Conservation (phyloP, 1,284 basidiomycete genomes). For the Cutaneotrichosporon arboriforme region DNA sequence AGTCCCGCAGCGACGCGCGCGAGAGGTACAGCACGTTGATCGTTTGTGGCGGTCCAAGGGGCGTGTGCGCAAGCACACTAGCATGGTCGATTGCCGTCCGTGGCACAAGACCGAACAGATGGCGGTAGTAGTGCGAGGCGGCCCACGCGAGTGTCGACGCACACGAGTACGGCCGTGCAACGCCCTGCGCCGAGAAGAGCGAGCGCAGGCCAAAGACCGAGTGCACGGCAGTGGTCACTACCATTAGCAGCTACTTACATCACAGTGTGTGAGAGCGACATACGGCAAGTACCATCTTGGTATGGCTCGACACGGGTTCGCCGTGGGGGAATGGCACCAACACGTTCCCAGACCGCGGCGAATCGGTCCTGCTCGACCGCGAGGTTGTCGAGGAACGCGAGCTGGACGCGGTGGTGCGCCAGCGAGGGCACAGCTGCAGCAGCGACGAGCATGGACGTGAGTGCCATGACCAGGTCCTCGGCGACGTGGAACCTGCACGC, state of each 20-base stretch:
- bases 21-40: slow-evolving; percentile 44
- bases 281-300: slow-evolving; percentile 32
- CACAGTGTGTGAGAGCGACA: slow-evolving; percentile 9
- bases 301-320: slow-evolving; percentile 39
- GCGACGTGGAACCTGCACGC: slow-evolving; percentile 45
- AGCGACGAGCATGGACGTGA: slow-evolving; percentile 34
- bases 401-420: slow-evolving; percentile 28
- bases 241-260: neutral
- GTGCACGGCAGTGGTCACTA: slow-evolving; percentile 41
- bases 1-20: slow-evolving; percentile 30
- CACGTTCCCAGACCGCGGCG: slow-evolving; percentile 39
- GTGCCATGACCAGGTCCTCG: slow-evolving; percentile 43
- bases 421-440: slow-evolving; percentile 22
- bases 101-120: slow-evolving; percentile 30
- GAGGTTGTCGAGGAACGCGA: slow-evolving; percentile 39
- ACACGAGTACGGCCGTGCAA: slow-evolving; percentile 26
- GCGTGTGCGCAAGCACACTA: too few species aligned
- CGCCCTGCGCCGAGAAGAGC: slow-evolving; percentile 37
- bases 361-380: slow-evolving; percentile 39
- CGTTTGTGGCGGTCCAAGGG: slow-evolving; percentile 4
- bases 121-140: slow-evolving; percentile 40
- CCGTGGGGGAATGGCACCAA: slow-evolving; percentile 42
- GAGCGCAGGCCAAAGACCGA: slow-evolving; percentile 39
- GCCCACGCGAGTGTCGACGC: slow-evolving; percentile 42
- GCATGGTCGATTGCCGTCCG: neutral